These are phyloP conservation scores for Camellia oleifera DNA, from an alignment of 179 eudicot genomes.

Conservation along the genomic window DNA sequence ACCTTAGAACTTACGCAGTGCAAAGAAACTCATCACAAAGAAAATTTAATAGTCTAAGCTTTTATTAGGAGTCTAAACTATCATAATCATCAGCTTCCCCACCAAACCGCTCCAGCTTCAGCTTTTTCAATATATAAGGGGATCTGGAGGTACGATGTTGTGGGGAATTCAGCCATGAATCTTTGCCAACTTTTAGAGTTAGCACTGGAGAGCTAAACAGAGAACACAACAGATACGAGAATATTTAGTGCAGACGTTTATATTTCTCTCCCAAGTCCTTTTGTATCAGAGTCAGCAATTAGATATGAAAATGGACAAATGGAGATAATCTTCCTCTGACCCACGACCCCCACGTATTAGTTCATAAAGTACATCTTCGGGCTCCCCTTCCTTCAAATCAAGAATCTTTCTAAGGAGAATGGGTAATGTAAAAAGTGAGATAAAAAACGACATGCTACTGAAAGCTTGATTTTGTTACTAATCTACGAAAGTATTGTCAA, in stretches of 20 bases:
- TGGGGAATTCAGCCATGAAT: too few relatives aligned
- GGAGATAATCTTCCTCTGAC: constrained; percentile 46
- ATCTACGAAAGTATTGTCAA: too few relatives aligned
- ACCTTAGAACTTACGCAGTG: constrained; percentile 32
- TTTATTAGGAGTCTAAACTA: constrained; percentile 37
- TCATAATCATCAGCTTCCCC: constrained; percentile 21
- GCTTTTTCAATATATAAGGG: background rate
- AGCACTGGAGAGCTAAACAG: too few relatives aligned
- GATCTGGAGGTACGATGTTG: too few relatives aligned
- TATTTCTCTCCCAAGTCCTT: too few relatives aligned
- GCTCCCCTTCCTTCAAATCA: constrained; percentile 55
- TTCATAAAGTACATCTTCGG: constrained; percentile 52
- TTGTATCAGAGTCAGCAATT: background rate
- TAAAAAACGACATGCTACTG: background rate
- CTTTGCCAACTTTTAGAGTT: too few relatives aligned
- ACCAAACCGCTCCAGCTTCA: constrained; percentile 18
- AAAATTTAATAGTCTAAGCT: constrained; percentile 49
- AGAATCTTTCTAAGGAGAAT: constrained; percentile 38
- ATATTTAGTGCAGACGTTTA: too few relatives aligned
- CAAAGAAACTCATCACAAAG: background rate
- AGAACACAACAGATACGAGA: too few relatives aligned
- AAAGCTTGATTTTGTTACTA: too few relatives aligned
- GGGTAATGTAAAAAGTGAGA: background rate
- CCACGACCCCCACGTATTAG: constrained; percentile 45
- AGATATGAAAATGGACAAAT: constrained; percentile 47